Evolutionary conservation across 768 basidiomycete genomes (phyloP), one percentile per base, ranked within the genome.

Genomic region (Russula sp.): DNA sequence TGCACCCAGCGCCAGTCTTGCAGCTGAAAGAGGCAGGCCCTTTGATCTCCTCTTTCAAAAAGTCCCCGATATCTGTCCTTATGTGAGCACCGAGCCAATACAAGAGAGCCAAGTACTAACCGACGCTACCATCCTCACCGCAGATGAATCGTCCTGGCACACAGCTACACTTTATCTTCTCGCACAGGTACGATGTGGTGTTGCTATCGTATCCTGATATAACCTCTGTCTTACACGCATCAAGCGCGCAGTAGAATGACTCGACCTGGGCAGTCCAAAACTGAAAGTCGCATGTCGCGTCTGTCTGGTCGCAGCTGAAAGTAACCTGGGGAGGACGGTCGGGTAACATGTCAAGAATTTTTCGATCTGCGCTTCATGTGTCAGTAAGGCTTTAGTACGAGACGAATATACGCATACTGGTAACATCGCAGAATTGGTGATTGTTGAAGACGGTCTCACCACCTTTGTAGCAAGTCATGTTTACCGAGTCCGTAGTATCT

Each of bases 361-460:
- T 97, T 51, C 90, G 86, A 75, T 98, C 93, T 96, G 68, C 6
- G 34, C 29, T 46, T n/a, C 5, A 41, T 25, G 38, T 51, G 10
- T 52, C 51, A 20, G 46, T 56, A 43, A 59, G 55, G 32, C 13
- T 11, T 42, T n/a, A 47, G 45, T 25, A 47, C 16, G 20, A 50
- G 18, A 34, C 18, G 16, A 42, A 16, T 22, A 16, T 43, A 25
- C 8, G 78, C 91, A 68, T 70, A 96, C 94, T 98, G 11, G 97
- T 99, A 38, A 99, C 95, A 71, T 98, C 84, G 75, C 97, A 99
- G 86, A 97, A 93, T 73, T 99, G 96, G 73, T 94, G 93, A 66
- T 97, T 94, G 72, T 84, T 87, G 73, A 91, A 89, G n/a, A 99
- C 89, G 0, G 93, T 95, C 71, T 89, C 82, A 25, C 97, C 97